Conservation (phyloP, 169 alveolate species). For the Plasmodium vinckei region DNA sequence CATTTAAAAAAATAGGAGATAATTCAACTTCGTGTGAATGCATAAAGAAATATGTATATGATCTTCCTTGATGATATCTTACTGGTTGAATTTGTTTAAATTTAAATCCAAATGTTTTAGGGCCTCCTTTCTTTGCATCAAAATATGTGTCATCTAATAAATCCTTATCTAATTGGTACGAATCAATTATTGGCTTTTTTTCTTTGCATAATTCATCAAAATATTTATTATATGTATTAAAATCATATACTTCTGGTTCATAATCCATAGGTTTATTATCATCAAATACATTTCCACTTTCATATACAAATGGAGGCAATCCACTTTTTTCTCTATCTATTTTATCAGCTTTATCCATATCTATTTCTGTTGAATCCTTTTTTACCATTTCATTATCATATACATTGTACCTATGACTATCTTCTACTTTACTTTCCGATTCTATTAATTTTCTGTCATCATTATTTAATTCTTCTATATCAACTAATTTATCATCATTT, state of each 20-base stretch:
- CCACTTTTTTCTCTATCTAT: slow-evolving; percentile 42
- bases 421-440: slow-evolving; percentile 16
- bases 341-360: slow-evolving; percentile 52
- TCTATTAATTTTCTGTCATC: slow-evolving; percentile 19
- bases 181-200: slow-evolving; percentile 42
- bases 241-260: slow-evolving; percentile 77
- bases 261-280: slow-evolving; percentile 33
- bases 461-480: slow-evolving; percentile 1
- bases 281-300: slow-evolving; percentile 57
- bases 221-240: slow-evolving; percentile 74
- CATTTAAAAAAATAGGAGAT: slow-evolving; percentile 87
- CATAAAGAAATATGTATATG: slow-evolving; percentile 87
- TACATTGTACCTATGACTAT: slow-evolving; percentile 60
- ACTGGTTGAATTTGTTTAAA: slow-evolving; percentile 90
- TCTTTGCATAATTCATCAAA: slow-evolving; percentile 74
- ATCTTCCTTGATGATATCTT: slow-evolving; percentile 86
- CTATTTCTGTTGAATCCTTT: slow-evolving; percentile 34
- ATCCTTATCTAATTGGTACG: slow-evolving; percentile 62
- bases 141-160: slow-evolving; percentile 69
- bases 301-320: slow-evolving; percentile 71
- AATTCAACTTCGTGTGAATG: slow-evolving; percentile 88
- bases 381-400: slow-evolving; percentile 41
- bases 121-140: slow-evolving; percentile 77
- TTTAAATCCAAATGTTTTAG: slow-evolving; percentile 88
- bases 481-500: background rate